Evolutionary conservation across 805 yeast species (phyloP).

Genomic region (Metahyphopichia silvanorum): DNA sequence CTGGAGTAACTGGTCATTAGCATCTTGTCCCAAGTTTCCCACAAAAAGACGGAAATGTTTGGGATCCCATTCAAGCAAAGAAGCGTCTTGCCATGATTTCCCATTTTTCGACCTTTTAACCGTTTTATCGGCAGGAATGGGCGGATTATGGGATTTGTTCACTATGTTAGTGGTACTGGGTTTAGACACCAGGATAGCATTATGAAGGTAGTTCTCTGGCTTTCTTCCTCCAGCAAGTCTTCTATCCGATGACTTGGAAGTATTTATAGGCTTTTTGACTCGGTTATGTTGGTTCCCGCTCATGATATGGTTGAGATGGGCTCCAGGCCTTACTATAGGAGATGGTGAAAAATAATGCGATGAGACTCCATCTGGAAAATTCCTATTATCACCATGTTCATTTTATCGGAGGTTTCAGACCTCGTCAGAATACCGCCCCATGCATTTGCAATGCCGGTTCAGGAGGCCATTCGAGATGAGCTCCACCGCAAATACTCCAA

Average conservation of each 20-base stretch:
- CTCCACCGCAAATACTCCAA: conserved; percentile 83
- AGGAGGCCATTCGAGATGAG: conserved; percentile 73
- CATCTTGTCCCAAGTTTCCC: conserved; percentile 72
- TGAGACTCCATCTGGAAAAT: too few relatives aligned
- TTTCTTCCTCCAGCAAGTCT: conserved; percentile 51
- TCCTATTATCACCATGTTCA: too few relatives aligned
- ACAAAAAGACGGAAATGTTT: conserved; percentile 69
- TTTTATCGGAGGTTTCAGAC: conserved; percentile 76
- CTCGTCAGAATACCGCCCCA: conserved; percentile 87
- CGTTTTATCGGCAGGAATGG: conserved; percentile 15
- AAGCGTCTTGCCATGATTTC: conserved; percentile 44
- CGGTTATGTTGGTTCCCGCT: too few relatives aligned
- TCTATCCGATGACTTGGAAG: conserved; percentile 51
- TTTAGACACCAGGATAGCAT: conserved; percentile 10
- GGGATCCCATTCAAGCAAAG: conserved; percentile 64
- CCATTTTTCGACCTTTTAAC: conserved; percentile 47
- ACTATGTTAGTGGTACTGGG: conserved; percentile 19
- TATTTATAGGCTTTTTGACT: conserved; percentile 8
- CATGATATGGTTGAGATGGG: too few relatives aligned
- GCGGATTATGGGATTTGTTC: conserved; percentile 8
- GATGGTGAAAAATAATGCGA: too few relatives aligned
- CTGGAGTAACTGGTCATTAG: conserved; percentile 52
- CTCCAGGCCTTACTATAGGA: too few relatives aligned
- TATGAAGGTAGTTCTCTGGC: conserved; percentile 42
- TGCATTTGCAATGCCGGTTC: conserved; percentile 68